Conservation (phyloP, 345 rosid species). For the Hibiscus tridactylites region DNA sequence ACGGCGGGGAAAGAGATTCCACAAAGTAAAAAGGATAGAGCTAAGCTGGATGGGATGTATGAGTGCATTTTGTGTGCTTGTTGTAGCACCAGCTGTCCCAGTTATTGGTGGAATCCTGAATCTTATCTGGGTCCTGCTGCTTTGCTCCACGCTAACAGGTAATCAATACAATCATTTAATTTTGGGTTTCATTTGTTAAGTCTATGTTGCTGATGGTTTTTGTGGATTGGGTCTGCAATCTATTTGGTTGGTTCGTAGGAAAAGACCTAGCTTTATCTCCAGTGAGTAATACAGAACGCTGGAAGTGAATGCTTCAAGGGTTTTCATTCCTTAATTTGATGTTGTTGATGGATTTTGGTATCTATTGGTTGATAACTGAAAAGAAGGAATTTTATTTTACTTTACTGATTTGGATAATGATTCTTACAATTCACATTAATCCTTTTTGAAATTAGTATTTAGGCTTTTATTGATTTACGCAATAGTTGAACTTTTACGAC, state of each 20-base stretch:
- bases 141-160: slow-evolving; percentile 92
- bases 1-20: slow-evolving; percentile 66
- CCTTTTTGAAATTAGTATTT: background rate
- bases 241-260: background rate
- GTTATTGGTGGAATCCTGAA: slow-evolving; percentile 99
- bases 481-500: background rate
- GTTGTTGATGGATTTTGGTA: background rate
- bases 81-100: slow-evolving; percentile 90
- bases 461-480: background rate
- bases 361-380: background rate
- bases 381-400: background rate
- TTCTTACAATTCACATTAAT: background rate
- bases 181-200: background rate
- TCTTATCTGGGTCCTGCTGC: slow-evolving; percentile 92
- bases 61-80: slow-evolving; percentile 94
- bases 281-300: background rate
- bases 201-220: background rate
- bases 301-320: background rate
- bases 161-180: background rate
- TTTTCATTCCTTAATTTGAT: background rate
- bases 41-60: slow-evolving; percentile 94
- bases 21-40: slow-evolving; percentile 86
- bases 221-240: background rate
- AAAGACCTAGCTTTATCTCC: background rate
- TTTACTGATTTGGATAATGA: background rate